Evolutionary conservation across 78 protist species (phyloP), one percentile per base, ranked within the genome.

Genomic region (Andalucia godoyi): DNA sequence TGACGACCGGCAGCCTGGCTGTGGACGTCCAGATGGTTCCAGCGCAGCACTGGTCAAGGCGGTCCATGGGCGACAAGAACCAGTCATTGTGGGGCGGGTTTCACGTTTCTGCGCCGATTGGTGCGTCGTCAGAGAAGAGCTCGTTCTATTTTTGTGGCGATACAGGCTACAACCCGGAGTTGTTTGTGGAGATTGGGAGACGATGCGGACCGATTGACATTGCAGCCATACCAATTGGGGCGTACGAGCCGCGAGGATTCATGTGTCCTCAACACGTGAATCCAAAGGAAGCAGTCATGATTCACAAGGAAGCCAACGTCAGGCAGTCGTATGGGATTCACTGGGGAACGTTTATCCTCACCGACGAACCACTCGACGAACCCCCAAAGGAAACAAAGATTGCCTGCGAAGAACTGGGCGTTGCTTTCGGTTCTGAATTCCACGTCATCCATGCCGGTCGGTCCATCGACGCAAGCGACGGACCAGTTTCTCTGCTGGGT

Each of bases 301-400:
- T 45, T 4, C 57, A 37, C 27, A 1, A 0, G 12, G 70, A 37
- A 40, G 13, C 62, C 30, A 23, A 30, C 37, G 42, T 66, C 53
- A 2, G 2, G 15, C 1, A 2, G 33, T 46, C 77, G 23, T 2
- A 62, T 1, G 78, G 61, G 42, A 53, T 72, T 9, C 78, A 72
- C 59, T 72, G 78, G 78, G 70, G 73, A 18, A 62, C 78, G 18
- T 72, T 62, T 42, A 41, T 23, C 33, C 66, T 72, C 50, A 72
- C 69, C 39, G 42, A 30, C 30, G 78, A 70, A 54, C 66, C 66
- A 4, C 33, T 60, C 15, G 52, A 47, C 13, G 66, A 60, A 36
- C 66, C 66, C 37, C 21, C 21, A 46, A 46, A 46, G 50, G n/a
- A n/a, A n/a, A n/a, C n/a, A n/a, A n/a, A n/a, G n/a, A n/a, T n/a